phyloP scores from a whole-genome alignment of 148 eudicot genomes.

The Rhododendron simsii region DNA sequence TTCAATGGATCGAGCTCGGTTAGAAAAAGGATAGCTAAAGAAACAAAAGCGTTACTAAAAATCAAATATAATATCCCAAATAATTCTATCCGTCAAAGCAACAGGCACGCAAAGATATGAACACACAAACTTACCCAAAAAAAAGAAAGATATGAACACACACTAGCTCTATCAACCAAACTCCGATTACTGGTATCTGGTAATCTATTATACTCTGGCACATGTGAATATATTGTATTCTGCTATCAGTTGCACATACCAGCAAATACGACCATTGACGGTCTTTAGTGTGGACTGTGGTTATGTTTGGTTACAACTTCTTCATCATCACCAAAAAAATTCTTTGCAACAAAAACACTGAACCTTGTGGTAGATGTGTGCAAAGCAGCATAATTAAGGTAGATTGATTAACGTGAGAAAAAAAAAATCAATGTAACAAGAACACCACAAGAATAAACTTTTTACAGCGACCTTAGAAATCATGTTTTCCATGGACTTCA shows the following conservation, averaged over 20 bases:
- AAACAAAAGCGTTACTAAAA: background rate
- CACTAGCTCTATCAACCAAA: background rate
- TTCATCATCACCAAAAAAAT: too few species aligned
- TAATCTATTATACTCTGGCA: background rate
- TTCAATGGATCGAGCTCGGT: background rate
- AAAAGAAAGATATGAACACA: background rate
- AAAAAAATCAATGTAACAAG: background rate
- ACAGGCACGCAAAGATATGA: background rate
- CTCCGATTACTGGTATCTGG: background rate
- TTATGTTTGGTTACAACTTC: too few species aligned
- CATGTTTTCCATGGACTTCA: background rate
- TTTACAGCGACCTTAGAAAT: background rate
- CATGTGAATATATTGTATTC: background rate
- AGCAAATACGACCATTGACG: background rate
- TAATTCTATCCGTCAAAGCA: background rate
- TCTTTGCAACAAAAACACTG: too few species aligned
- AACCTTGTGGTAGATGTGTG: too few species aligned
- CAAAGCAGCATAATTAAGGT: background rate
- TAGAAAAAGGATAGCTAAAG: background rate
- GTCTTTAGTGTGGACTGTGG: background rate
- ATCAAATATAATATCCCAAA: background rate
- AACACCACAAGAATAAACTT: background rate
- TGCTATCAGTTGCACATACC: background rate
- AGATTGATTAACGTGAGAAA: background rate
- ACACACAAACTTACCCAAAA: too few species aligned